These are phyloP conservation scores for Psidium friedrichsthalianum DNA, from an alignment of 345 rosid species.

Conservation along the genomic window DNA sequence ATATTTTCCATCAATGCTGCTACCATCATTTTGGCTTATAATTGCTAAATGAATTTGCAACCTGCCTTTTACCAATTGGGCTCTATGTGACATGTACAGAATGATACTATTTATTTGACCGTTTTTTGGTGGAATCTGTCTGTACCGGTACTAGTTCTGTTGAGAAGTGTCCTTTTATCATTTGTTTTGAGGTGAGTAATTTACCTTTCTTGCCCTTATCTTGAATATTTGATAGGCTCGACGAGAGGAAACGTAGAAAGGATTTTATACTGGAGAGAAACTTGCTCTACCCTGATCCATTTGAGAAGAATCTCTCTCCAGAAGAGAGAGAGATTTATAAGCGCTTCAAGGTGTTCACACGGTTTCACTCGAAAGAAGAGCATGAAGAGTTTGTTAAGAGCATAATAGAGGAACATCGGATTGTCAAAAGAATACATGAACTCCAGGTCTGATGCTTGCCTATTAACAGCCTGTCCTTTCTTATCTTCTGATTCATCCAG, in stretches of 20 bases:
- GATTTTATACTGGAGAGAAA: slow-evolving; percentile 83
- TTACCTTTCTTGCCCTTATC: not conserved
- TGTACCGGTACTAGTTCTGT: not conserved
- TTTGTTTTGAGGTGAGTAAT: not conserved
- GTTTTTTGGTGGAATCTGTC: not conserved
- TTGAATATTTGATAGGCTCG: slow-evolving; percentile 43
- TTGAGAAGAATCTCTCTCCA: slow-evolving; percentile 55
- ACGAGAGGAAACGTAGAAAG: slow-evolving; percentile 94
- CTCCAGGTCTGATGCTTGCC: slow-evolving; percentile 57
- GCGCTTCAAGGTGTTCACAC: slow-evolving; percentile 63
- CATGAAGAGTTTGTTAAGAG: slow-evolving; percentile 61
- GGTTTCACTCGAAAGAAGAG: slow-evolving; percentile 83
- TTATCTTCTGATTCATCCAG: not conserved
- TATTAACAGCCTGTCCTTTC: not conserved
- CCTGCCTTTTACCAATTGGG: not conserved
- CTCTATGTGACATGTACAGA: not conserved
- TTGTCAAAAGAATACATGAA: slow-evolving; percentile 66
- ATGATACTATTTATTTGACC: not conserved
- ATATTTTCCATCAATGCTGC: not conserved
- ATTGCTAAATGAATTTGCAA: not conserved
- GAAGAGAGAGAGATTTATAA: slow-evolving; percentile 65
- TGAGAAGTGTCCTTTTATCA: not conserved
- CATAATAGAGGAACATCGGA: slow-evolving; percentile 57
- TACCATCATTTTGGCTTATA: not conserved
- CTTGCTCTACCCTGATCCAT: slow-evolving; percentile 57